These are phyloP conservation scores for Botryotinia narcissicola DNA, from an alignment of 2,329 filamentous ascomycete genomes.

Conservation along the genomic window DNA sequence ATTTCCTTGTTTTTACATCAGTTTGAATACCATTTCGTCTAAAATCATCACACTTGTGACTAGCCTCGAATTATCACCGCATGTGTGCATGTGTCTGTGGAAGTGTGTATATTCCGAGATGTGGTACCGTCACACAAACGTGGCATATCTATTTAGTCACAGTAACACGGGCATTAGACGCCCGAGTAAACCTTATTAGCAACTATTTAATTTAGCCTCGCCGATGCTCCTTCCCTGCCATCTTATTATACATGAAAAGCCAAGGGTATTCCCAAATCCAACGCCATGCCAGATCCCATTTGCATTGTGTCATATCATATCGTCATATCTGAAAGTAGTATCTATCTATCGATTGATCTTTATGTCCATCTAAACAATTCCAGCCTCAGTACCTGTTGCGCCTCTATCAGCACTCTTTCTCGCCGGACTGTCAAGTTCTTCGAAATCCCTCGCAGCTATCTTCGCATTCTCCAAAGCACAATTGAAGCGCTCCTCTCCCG, in stretches of 20 bases:
- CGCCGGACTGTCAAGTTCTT: conserved; percentile 57
- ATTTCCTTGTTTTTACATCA: neutral
- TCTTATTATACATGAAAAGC: conserved; percentile 14
- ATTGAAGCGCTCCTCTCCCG: conserved; percentile 89
- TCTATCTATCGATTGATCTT: neutral
- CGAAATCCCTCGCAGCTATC: conserved; percentile 80
- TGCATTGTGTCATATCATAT: conserved; percentile 11
- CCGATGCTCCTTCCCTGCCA: neutral
- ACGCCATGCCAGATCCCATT: conserved; percentile 16
- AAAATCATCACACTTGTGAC: neutral
- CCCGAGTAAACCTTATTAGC: neutral
- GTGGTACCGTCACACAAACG: neutral
- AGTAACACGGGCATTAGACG: neutral
- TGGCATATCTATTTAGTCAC: neutral
- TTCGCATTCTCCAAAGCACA: conserved; percentile 86
- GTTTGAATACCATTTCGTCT: neutral
- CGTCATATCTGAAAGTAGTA: neutral
- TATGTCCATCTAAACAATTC: neutral
- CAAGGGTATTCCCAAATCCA: conserved; percentile 21
- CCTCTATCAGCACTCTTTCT: conserved; percentile 35
- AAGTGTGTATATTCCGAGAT: neutral
- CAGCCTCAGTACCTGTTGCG: conserved; percentile 24
- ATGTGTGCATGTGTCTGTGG: neutral
- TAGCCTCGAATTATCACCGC: neutral
- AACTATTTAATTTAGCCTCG: neutral